These are phyloP conservation scores for Pestalotiopsis sp. DNA, from an alignment of 2,329 filamentous ascomycete genomes.

Conservation along the genomic window DNA sequence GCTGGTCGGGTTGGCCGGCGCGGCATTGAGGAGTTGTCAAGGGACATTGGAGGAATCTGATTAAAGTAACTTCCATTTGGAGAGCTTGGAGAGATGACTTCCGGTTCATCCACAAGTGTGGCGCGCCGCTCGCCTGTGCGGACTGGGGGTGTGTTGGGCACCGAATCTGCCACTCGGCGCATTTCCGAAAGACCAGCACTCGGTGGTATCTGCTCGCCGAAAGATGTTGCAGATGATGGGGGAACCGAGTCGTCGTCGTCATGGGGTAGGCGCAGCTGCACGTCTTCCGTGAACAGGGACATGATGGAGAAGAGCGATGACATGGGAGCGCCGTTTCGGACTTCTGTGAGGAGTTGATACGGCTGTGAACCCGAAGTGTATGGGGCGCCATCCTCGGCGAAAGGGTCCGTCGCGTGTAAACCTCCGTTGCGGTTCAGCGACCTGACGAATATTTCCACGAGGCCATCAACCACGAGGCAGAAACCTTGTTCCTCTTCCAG, in stretches of 20 bases:
- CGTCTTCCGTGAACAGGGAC: conserved; percentile 94
- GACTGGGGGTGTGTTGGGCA: conserved; percentile 20
- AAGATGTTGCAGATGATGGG: conserved; percentile 28
- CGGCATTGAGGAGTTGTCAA: conserved; percentile 53
- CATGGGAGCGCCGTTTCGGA: conserved; percentile 97
- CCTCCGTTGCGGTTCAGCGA: conserved; percentile 56
- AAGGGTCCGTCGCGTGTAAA: conserved; percentile 47
- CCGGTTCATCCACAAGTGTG: conserved; percentile 28
- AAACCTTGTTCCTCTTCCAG: conserved; percentile 98
- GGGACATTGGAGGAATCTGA: conserved; percentile 73
- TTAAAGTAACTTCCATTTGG: conserved; percentile 46
- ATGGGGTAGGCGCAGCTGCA: conserved; percentile 70
- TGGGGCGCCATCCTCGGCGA: conserved; percentile 69
- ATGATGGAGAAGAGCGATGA: conserved; percentile 97
- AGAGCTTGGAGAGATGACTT: conserved; percentile 24
- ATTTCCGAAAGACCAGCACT: conserved; percentile 18
- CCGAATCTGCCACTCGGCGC: conserved; percentile 18
- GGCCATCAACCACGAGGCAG: conserved; percentile 92
- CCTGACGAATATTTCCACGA: conserved; percentile 98
- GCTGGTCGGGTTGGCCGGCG: conserved; percentile 39
- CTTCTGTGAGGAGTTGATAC: conserved; percentile 94
- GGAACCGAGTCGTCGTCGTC: conserved; percentile 58
- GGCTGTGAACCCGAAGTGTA: conserved; percentile 71
- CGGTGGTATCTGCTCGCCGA: conserved; percentile 29
- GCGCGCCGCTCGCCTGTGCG: conserved; percentile 23